Evolutionary conservation across 139 green algal genomes (phyloP).

Genomic region (Micromonas commoda): DNA sequence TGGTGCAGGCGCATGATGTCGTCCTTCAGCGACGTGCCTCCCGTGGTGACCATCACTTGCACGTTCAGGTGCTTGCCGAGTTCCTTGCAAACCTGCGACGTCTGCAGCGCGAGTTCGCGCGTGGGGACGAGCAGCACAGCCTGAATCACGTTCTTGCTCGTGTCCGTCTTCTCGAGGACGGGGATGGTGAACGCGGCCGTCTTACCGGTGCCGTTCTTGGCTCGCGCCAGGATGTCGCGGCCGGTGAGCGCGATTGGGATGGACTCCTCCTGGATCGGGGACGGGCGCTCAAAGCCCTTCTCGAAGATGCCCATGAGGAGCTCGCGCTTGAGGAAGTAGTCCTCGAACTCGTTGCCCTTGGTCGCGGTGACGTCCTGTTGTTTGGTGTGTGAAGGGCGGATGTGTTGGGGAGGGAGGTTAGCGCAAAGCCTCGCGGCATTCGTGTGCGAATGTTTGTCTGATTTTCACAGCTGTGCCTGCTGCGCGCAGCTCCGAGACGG

Average conservation of each 20-base stretch:
- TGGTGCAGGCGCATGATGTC: constrained; percentile 97
- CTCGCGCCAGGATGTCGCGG: constrained; percentile 93
- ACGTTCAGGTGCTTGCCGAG: constrained; percentile 90
- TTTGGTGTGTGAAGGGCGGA: neutral
- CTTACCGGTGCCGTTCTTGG: constrained; percentile 99
- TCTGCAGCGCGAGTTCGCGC: constrained; percentile 95
- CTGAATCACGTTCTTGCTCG: constrained; percentile 81
- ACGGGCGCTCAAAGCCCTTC: constrained; percentile 87
- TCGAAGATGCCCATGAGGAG: constrained; percentile 99
- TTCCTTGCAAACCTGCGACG: constrained; percentile 92
- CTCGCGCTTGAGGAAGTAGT: constrained; percentile 97
- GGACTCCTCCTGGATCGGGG: constrained; percentile 80
- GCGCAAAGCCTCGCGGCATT: neutral
- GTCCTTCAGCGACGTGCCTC: constrained; percentile 90
- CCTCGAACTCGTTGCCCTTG: constrained; percentile 98
- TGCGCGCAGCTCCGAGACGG: no score
- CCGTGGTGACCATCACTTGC: constrained; percentile 94
- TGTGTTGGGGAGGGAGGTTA: neutral
- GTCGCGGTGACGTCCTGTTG: constrained; percentile 92
- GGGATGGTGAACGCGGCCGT: constrained; percentile 98
- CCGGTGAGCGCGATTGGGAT: constrained; percentile 97
- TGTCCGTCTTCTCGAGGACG: constrained; percentile 89
- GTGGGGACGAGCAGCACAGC: constrained; percentile 95
- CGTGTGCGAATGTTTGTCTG: no score
- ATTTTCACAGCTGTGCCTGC: no score